These are phyloP conservation scores for Lunasporangiospora selenospora DNA, from an alignment of 192 early-diverging fungal genomes.

Conservation along the genomic window DNA sequence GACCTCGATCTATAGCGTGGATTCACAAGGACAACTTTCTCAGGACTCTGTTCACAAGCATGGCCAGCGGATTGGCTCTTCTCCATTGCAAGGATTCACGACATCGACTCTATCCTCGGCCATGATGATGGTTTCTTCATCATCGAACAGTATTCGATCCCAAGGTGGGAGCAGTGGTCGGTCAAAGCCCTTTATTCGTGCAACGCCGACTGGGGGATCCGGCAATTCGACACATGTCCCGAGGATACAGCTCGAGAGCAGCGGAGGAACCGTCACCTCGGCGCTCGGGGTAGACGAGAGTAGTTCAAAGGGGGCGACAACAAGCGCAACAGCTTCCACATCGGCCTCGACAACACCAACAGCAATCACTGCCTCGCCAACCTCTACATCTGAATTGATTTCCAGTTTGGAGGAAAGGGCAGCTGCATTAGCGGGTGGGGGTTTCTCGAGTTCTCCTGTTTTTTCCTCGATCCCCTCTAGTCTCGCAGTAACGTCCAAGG, in stretches of 20 bases:
- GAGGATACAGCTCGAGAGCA: conserved; percentile 36
- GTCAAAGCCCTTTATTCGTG: conserved; percentile 31
- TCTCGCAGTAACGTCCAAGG: background rate
- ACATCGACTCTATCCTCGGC: conserved; percentile 27
- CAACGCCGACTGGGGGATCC: conserved; percentile 13
- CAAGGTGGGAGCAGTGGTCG: conserved; percentile 35
- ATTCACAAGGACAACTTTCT: conserved; percentile 41
- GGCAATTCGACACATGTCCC: conserved; percentile 11
- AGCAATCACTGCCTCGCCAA: background rate
- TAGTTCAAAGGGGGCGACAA: background rate
- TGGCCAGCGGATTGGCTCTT: conserved; percentile 42
- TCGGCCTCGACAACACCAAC: background rate
- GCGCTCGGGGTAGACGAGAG: background rate
- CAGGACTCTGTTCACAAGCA: conserved; percentile 65
- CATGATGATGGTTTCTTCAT: conserved; percentile 31
- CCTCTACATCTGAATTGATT: conserved; percentile 4
- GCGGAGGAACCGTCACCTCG: conserved; percentile 9
- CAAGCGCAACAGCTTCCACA: background rate
- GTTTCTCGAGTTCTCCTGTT: background rate
- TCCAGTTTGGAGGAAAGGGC: background rate
- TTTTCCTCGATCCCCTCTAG: background rate
- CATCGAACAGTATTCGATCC: conserved; percentile 34
- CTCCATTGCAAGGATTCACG: conserved; percentile 54
- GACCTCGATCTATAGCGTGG: conserved; percentile 60
- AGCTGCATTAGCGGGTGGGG: conserved; percentile 15